A percentile compares a stretch with the other conserved stretches of the same genome.
Conservation (phyloP, 2,329 filamentous ascomycete species). For the Aspergillus hortae region DNA sequence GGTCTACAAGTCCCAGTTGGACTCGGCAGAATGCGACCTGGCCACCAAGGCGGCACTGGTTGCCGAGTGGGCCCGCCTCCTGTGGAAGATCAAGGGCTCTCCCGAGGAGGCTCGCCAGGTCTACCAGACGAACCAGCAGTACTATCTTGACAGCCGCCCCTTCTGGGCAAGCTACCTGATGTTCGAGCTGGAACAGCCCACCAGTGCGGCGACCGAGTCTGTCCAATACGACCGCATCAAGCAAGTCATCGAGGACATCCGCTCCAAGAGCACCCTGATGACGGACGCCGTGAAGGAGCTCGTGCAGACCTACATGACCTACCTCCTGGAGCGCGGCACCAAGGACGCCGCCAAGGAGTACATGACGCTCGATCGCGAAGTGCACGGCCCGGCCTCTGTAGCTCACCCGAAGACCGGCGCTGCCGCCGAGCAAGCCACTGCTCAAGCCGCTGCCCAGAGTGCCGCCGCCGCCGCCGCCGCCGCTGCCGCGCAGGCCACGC, state of each 20-base stretch:
- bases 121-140: conserved; percentile 76
- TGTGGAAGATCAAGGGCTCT: conserved; percentile 84
- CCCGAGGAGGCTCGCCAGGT: conserved; percentile 77
- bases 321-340: conserved; percentile 76
- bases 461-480: not conserved
- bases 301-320: conserved; percentile 73
- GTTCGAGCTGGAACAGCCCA: conserved; percentile 84
- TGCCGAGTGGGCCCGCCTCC: conserved; percentile 78
- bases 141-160: conserved; percentile 76
- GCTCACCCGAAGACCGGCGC: conserved; percentile 29
- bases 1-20: conserved; percentile 76
- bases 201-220: conserved; percentile 59
- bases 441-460: not conserved
- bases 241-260: conserved; percentile 72
- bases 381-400: conserved; percentile 64
- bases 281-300: conserved; percentile 68
- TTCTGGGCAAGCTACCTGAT: conserved; percentile 90
- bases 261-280: conserved; percentile 68
- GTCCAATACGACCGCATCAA: conserved; percentile 72
- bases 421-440: conserved; percentile 13
- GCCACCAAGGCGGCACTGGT: conserved; percentile 83
- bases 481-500: not conserved
- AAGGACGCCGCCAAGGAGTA: conserved; percentile 85
- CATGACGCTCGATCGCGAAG: conserved; percentile 74
- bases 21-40: conserved; percentile 66